Evolutionary conservation across 176 grass and related monocot genomes (phyloP), one percentile per base, ranked within the genome.

Genomic region (Oryza glaberrima): DNA sequence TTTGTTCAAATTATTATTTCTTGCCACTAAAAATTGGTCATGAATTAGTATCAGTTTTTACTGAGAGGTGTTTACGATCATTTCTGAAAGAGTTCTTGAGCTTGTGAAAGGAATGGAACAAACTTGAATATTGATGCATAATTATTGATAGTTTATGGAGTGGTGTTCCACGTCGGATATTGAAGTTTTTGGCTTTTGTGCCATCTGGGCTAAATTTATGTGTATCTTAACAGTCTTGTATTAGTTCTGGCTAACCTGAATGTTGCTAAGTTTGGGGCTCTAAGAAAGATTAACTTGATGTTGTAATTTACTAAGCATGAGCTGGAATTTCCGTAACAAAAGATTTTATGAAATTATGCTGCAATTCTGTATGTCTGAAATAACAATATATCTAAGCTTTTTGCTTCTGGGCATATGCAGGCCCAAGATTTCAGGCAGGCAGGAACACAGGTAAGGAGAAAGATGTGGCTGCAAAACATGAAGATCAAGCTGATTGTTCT

Each of bases 401-500:
- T 34, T 15, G 38, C 45, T 40, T 60, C 25, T 61, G 4, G 73
- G 22, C 34, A 30, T 69, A 48, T 77, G 25, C 83, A 97, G 95
- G 95, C 95, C 20, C 92, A 94, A 75, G 95, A 97, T 85, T 97
- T 97, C 86, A 92, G 90, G 79, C 84, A 91, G 84, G 88, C 94
- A 74, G 92, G 95, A 34, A 94, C 92, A 4, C 64, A 92, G 43
- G 88, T 97, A 32, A 82, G 92, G 77, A 83, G 95, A 83, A 97
- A 97, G 90, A 97, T 97, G 95, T 97, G 95, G 95, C 72, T 97
- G 11, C 92, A 97, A 54, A 97, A 97, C 82, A 97, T 97, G 95
- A 97, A 97, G 84, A 92, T 97, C 38, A 97, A 97, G 84, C 90
- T 97, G 3, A 97, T 97, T 7, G 95, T 97, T 16, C 81, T 97